Conservation (phyloP, 2,329 filamentous ascomycete species). For the Exophiala alcalophila region DNA sequence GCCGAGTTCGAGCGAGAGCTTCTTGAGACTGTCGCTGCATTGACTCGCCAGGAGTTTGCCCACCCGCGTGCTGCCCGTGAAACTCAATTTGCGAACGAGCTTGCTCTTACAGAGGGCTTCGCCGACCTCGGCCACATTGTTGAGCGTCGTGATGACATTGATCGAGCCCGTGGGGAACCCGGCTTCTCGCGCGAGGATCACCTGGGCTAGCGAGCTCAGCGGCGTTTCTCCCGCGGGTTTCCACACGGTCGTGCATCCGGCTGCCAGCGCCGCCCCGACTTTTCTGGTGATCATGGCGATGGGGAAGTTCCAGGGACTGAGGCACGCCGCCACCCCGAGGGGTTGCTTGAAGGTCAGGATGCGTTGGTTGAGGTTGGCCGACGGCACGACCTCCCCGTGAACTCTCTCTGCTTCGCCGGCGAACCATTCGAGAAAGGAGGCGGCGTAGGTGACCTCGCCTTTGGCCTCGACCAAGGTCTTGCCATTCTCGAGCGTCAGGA, state of each 20-base stretch:
- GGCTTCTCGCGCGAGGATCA: constrained; percentile 35
- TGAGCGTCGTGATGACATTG: constrained; percentile 49
- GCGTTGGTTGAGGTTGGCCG: constrained; percentile 67
- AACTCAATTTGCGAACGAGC: constrained; percentile 34
- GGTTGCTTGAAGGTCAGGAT: constrained; percentile 79
- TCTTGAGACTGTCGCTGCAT: constrained; percentile 40
- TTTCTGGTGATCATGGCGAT: constrained; percentile 63
- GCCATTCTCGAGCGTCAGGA: constrained; percentile 61
- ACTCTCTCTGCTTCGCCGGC: constrained; percentile 49
- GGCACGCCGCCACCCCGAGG: constrained; percentile 76
- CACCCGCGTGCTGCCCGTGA: constrained; percentile 37
- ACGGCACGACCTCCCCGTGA: constrained; percentile 55
- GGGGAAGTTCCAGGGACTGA: constrained; percentile 89
- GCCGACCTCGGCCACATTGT: constrained; percentile 78
- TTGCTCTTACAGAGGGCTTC: constrained; percentile 33
- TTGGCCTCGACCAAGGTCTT: constrained; percentile 53
- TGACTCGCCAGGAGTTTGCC: constrained; percentile 37
- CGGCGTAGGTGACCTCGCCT: constrained; percentile 49
- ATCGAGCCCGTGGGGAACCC: constrained; percentile 37
- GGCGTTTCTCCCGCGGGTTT: constrained; percentile 40
- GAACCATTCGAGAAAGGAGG: constrained; percentile 54
- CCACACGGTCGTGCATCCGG: constrained; percentile 40
- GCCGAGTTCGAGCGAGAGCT: constrained; percentile 46
- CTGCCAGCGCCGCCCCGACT: constrained; percentile 38
- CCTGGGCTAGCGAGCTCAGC: constrained; percentile 35